Evolutionary conservation across 768 basidiomycete species (phyloP).

Genomic region (Tricholoma saponaceum): DNA sequence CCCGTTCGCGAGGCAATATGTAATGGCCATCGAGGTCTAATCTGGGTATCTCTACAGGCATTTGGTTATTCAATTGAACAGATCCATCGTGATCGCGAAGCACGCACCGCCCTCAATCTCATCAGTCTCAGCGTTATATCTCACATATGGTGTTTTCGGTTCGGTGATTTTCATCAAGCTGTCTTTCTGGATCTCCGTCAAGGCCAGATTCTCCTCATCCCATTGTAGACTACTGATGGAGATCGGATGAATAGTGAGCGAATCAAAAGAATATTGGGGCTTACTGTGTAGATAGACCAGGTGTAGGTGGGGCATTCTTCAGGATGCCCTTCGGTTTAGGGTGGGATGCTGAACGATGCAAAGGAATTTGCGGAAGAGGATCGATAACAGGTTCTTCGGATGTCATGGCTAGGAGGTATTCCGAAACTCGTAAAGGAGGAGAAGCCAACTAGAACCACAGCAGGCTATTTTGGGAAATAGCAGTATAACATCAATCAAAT

Average conservation of each 20-base stretch:
- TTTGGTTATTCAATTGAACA: constrained; percentile 1
- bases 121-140: constrained; percentile 87
- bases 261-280: neutral
- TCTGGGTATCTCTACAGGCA: constrained; percentile 69
- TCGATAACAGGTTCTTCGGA: constrained; percentile 29
- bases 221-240: constrained; percentile 69
- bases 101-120: constrained; percentile 74
- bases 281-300: constrained; percentile 46
- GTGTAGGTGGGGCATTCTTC: constrained; percentile 68
- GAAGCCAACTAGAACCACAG: neutral
- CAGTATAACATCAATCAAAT: too few relatives aligned
- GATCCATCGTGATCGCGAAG: neutral
- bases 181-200: constrained; percentile 93
- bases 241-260: constrained; percentile 7
- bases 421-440: neutral
- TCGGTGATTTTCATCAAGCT: constrained; percentile 98
- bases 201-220: constrained; percentile 92
- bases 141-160: constrained; percentile 94
- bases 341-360: constrained; percentile 60
- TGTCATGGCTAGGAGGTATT: constrained; percentile 4
- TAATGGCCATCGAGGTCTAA: constrained; percentile 56
- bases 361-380: constrained; percentile 40
- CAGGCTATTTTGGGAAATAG: constrained; percentile 4
- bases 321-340: constrained; percentile 85
- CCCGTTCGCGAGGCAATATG: constrained; percentile 24